Evolutionary conservation across 768 basidiomycete genomes (phyloP).

Genomic region (Amanita pallidorosea): DNA sequence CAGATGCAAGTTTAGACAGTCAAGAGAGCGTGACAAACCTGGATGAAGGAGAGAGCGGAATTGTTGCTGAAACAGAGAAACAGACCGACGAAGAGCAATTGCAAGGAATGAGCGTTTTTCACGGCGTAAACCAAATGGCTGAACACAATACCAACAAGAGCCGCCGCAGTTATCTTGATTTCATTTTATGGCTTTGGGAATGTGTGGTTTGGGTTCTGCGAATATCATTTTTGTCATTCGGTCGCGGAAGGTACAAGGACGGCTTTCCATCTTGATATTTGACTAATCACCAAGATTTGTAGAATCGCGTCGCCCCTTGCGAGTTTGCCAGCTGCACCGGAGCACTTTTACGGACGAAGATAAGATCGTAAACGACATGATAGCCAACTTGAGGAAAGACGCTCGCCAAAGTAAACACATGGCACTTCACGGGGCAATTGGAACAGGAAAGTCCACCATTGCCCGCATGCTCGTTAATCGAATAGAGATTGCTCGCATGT

Average conservation of each 20-base stretch:
- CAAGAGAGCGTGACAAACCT: background rate
- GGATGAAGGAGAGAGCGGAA: background rate
- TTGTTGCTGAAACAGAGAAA: background rate
- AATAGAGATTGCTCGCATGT: background rate
- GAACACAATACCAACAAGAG: background rate
- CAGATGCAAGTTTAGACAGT: background rate
- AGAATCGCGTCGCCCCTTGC: background rate
- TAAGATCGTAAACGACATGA: background rate
- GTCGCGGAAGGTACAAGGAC: background rate
- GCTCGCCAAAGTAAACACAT: background rate
- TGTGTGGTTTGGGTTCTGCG: background rate
- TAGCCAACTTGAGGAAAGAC: background rate
- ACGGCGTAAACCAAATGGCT: background rate
- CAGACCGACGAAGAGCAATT: background rate
- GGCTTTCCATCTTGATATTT: too few species aligned
- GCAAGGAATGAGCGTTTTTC: background rate
- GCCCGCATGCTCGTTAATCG: constrained; percentile 1
- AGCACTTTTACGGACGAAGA: background rate
- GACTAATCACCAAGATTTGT: background rate
- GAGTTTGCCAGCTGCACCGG: background rate
- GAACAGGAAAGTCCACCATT: background rate
- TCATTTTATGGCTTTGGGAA: background rate
- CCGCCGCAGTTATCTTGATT: background rate
- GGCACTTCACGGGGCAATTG: background rate
- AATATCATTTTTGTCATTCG: background rate